Evolutionary conservation across 805 yeast species (phyloP).

Genomic region (Myxozyma geophila): DNA sequence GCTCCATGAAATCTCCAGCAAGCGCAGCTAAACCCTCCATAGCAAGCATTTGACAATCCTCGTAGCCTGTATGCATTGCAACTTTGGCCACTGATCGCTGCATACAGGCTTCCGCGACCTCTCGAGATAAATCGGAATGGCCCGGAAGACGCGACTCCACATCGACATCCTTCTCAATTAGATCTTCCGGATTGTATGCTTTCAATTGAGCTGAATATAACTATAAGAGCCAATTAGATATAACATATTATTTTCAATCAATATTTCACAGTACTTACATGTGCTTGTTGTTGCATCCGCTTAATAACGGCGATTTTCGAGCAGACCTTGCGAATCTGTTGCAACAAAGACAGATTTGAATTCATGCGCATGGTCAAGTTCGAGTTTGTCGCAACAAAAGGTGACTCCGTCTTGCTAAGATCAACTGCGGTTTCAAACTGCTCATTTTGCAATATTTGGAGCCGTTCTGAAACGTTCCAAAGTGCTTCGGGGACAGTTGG

Average conservation of each 20-base stretch:
- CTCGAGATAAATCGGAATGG: constrained; percentile 61
- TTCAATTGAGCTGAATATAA: constrained; percentile 63
- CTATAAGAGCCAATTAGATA: background rate
- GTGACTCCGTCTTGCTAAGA: constrained; percentile 46
- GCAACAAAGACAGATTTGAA: constrained; percentile 76
- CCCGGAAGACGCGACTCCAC: constrained; percentile 74
- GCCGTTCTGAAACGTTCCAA: constrained; percentile 23
- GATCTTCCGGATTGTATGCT: constrained; percentile 65
- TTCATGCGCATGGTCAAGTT: constrained; percentile 68
- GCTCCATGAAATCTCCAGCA: constrained; percentile 78
- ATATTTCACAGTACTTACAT: constrained; percentile 7
- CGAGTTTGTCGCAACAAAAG: constrained; percentile 50
- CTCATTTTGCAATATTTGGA: constrained; percentile 27
- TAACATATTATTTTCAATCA: background rate
- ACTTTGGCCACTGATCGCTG: constrained; percentile 73
- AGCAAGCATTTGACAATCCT: constrained; percentile 76
- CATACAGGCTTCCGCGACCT: constrained; percentile 67
- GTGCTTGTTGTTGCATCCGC: constrained; percentile 81
- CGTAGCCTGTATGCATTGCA: constrained; percentile 92
- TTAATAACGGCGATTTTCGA: constrained; percentile 85
- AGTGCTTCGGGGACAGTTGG: constrained; percentile 76
- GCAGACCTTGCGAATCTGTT: constrained; percentile 84
- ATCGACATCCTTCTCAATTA: constrained; percentile 77
- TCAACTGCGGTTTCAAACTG: constrained; percentile 38
- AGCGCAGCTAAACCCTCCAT: constrained; percentile 78